Conservation (phyloP, 1,284 basidiomycete genomes). For the Abortiporus biennis region DNA sequence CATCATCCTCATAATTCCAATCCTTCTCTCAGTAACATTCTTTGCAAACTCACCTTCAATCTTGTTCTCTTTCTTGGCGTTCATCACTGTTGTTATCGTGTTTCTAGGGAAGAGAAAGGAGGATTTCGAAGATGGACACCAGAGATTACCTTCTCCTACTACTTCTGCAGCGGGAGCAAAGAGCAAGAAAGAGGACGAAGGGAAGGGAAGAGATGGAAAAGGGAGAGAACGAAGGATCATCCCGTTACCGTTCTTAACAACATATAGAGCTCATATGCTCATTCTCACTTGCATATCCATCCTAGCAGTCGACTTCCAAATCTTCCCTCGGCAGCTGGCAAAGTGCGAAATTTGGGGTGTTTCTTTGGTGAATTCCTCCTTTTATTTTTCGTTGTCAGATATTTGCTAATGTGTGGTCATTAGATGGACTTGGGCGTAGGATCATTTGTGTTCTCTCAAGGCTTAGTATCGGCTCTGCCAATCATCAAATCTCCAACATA, state of each 20-base stretch:
- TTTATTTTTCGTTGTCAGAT: neutral
- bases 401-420: neutral
- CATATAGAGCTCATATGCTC: conserved; percentile 95
- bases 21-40: conserved; percentile 76
- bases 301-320: conserved; percentile 91
- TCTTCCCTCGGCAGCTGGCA: conserved; percentile 84
- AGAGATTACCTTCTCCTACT: too few species aligned
- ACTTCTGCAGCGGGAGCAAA: too few species aligned
- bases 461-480: conserved; percentile 81
- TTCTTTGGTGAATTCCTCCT: conserved; percentile 60
- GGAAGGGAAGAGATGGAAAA: conserved; percentile 1
- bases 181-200: conserved; percentile 1
- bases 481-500: conserved; percentile 56
- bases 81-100: conserved; percentile 36
- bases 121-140: too few species aligned
- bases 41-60: conserved; percentile 59
- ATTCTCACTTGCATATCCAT: conserved; percentile 89
- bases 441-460: conserved; percentile 93
- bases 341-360: conserved; percentile 96
- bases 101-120: conserved; percentile 32
- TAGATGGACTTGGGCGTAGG: conserved; percentile 99
- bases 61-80: conserved; percentile 37
- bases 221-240: conserved; percentile 19
- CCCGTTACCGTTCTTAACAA: conserved; percentile 70
- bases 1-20: conserved; percentile 63